phyloP scores from a whole-genome alignment of 805 yeast species.

The Clavispora fructus region DNA sequence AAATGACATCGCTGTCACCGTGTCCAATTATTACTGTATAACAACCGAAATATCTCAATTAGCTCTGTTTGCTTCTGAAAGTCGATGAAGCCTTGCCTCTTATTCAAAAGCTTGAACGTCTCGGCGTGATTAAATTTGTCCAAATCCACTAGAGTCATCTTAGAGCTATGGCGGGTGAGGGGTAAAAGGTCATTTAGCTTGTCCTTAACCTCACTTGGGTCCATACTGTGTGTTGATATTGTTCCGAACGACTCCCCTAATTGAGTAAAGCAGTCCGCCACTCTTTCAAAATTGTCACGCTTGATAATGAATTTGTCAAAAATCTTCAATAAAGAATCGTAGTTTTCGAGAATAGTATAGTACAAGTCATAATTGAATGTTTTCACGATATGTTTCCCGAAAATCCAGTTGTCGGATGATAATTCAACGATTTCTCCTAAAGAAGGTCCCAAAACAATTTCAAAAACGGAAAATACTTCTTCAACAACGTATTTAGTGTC shows the following conservation, averaged over 20 bases:
- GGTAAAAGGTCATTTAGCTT: conserved; percentile 8
- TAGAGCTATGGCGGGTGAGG: conserved; percentile 2
- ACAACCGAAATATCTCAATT: conserved; percentile 2
- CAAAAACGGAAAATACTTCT: conserved; percentile 11
- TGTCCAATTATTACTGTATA: conserved; percentile 7
- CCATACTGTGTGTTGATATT: conserved; percentile 11
- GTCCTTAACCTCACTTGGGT: conserved; percentile 7
- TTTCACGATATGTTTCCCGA: conserved; percentile 17
- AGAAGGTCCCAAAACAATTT: conserved; percentile 11
- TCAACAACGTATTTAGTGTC: conserved; percentile 14
- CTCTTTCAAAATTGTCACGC: conserved; percentile 10
- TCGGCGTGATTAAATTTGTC: conserved; percentile 15
- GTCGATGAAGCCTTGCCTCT: conserved; percentile 3
- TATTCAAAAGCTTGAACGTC: conserved; percentile 15
- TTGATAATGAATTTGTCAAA: conserved; percentile 12
- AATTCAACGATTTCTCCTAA: conserved; percentile 17
- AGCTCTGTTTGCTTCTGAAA: conserved; percentile 7
- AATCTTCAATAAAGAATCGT: conserved; percentile 14
- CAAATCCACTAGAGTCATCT: conserved; percentile 3
- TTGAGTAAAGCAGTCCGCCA: conserved; percentile 7
- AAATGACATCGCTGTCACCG: background rate
- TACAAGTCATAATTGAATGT: conserved; percentile 27
- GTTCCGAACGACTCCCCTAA: conserved; percentile 16
- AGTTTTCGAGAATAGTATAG: conserved; percentile 24
- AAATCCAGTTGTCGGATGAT: conserved; percentile 6